Percentiles rank a stretch among this genome's conserved stretches.
These are phyloP conservation scores for Omphalotus guepiniiformis DNA, from an alignment of 768 basidiomycete species.

Conservation along the genomic window DNA sequence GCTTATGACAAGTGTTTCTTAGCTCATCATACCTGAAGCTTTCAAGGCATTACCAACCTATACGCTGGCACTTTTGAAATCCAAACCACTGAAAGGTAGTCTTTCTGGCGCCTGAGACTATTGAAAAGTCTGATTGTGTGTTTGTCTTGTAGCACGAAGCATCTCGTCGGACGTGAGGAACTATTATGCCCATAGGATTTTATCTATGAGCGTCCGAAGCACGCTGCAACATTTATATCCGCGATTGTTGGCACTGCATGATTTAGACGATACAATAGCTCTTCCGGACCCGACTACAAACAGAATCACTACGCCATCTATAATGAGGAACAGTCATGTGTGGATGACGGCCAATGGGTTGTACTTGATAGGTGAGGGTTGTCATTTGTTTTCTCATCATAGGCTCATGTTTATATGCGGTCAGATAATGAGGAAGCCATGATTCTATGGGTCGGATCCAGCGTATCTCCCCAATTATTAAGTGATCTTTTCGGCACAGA, in stretches of 20 bases:
- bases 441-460: constrained; percentile 88
- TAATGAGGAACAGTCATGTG: constrained; percentile 77
- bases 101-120: constrained; percentile 6
- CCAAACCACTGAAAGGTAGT: constrained; percentile 89
- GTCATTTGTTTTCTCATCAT: constrained; percentile 11
- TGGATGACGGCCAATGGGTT: constrained; percentile 90
- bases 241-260: constrained; percentile 81
- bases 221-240: constrained; percentile 86
- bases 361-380: constrained; percentile 79
- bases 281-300: constrained; percentile 62
- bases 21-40: constrained; percentile 94
- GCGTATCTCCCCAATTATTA: constrained; percentile 77
- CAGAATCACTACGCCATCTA: constrained; percentile 57
- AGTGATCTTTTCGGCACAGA: constrained; percentile 83
- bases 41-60: constrained; percentile 85
- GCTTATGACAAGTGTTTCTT: neutral
- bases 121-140: neutral
- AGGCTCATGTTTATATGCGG: neutral
- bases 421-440: constrained; percentile 84
- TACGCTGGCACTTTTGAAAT: constrained; percentile 77
- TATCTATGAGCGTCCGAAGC: constrained; percentile 62
- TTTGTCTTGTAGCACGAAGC: constrained; percentile 53
- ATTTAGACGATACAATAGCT: constrained; percentile 66
- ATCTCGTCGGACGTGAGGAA: constrained; percentile 95
- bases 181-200: constrained; percentile 73